Base-by-base conservation (phyloP, 2,329 filamentous ascomycete genomes). In the Ploettnerulaceae sp. region DNA sequence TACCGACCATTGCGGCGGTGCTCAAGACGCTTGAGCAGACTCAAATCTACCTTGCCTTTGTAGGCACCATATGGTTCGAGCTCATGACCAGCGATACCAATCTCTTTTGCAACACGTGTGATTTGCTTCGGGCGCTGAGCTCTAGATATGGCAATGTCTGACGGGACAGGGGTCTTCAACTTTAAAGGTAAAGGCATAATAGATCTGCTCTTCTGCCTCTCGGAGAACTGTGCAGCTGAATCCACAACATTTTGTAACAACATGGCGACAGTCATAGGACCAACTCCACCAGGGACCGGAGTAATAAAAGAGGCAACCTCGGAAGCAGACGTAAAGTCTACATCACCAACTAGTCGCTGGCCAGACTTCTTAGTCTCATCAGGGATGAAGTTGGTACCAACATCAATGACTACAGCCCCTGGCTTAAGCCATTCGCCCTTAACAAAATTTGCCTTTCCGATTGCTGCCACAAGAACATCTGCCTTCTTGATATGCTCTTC, bases 181-280 rank as follows among this genome's bases (percentile, higher is more conserved):
- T 86, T 90, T 54, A 98, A 70, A 5, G 89, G 86, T n/a, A 97
- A 75, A 17, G 93, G 88, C 5, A 80, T 77, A 53, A 94, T 86
- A 57, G 79, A 82, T 49, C 93, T 80, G 53, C 83, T 74, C 70
- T 88, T 94, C 66, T 94, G 85, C 51, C 79, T 79, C 54, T 93
- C 87, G 55, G 93, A 93, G 63, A 88, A 90, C 47, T 78, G 72
- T 38, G 82, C 84, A 26, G 93, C 85, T 25, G 91, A 84, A 58
- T 91, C 85, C 45, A 97, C 85, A 7, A 97, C 90, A 63, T 98
- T 98, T 68, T 95, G 87, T 60, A 98, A 73, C 37, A 98, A 75
- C 93, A 98, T 98, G 50, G 93, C 93, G 54, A 98, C 90, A 3
- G 93, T 98, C 93, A 98, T 98, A 40, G 93, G 93, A 0, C 93